phyloP scores from a whole-genome alignment of 371 early-diverging fungal species.

The Syncephalis fuscata region DNA sequence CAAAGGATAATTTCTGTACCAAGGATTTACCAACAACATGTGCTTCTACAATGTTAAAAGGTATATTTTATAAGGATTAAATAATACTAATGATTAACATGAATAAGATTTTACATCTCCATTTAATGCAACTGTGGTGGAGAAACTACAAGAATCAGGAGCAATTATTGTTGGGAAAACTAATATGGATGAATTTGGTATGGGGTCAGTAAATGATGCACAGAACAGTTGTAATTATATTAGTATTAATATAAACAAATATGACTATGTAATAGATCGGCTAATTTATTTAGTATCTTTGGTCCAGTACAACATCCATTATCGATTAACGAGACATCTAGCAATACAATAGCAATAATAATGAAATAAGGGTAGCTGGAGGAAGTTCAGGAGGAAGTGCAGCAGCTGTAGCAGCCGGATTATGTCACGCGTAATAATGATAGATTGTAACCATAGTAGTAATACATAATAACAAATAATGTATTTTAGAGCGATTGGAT shows the following conservation, averaged over 20 bases:
- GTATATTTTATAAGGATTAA: slow-evolving; percentile 14
- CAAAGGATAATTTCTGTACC: slow-evolving; percentile 63
- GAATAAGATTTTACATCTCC: slow-evolving; percentile 52
- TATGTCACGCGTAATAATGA: slow-evolving; percentile 62
- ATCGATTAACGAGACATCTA: slow-evolving; percentile 1
- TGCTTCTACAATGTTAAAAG: slow-evolving; percentile 42
- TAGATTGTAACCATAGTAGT: slow-evolving; percentile 13
- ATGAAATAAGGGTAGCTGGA: slow-evolving; percentile 40
- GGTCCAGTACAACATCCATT: slow-evolving; percentile 33
- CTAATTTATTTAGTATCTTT: slow-evolving; percentile 26
- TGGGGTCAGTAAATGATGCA: slow-evolving; percentile 77
- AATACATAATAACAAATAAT: neutral
- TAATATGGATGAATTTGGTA: slow-evolving; percentile 97
- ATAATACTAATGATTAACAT: neutral
- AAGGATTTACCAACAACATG: slow-evolving; percentile 40
- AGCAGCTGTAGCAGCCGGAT: slow-evolving; percentile 68
- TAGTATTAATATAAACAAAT: neutral
- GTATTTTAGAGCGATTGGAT: slow-evolving; percentile 51
- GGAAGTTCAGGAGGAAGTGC: slow-evolving; percentile 91
- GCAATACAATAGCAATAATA: slow-evolving; percentile 1
- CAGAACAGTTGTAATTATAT: neutral
- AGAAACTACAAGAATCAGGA: slow-evolving; percentile 39
- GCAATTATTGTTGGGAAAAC: slow-evolving; percentile 66
- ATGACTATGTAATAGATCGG: slow-evolving; percentile 14
- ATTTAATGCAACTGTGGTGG: slow-evolving; percentile 59